phyloP scores from a whole-genome alignment of 2,329 filamentous ascomycete species.

The Fusarium sp. region DNA sequence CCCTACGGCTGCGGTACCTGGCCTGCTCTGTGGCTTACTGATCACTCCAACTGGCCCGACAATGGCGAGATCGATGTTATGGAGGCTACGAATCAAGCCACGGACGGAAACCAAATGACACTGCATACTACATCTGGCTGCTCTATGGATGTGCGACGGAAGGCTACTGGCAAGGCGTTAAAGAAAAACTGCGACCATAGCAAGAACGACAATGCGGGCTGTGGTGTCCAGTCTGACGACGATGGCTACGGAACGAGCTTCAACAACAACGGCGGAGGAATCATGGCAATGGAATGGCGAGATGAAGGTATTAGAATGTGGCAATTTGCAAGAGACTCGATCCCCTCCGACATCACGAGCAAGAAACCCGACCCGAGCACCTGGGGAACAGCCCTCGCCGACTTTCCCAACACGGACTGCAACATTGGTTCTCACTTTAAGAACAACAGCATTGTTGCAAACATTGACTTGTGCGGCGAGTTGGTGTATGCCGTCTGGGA shows the following conservation, averaged over 20 bases:
- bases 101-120: slow-evolving; percentile 68
- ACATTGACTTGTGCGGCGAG: slow-evolving; percentile 74
- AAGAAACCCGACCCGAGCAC: slow-evolving; percentile 68
- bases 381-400: slow-evolving; percentile 73
- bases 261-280: slow-evolving; percentile 67
- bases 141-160: slow-evolving; percentile 65
- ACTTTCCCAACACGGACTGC: slow-evolving; percentile 74
- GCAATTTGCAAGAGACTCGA: slow-evolving; percentile 64
- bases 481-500: slow-evolving; percentile 62
- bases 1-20: slow-evolving; percentile 74
- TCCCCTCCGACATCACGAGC: slow-evolving; percentile 65
- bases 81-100: slow-evolving; percentile 68
- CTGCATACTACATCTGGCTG: slow-evolving; percentile 68
- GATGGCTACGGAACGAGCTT: slow-evolving; percentile 63
- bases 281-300: slow-evolving; percentile 73
- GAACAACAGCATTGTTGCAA: slow-evolving; percentile 75
- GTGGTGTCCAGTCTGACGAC: slow-evolving; percentile 60
- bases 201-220: slow-evolving; percentile 67
- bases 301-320: slow-evolving; percentile 71
- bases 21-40: slow-evolving; percentile 75
- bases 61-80: slow-evolving; percentile 75
- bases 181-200: slow-evolving; percentile 63
- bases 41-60: slow-evolving; percentile 70
- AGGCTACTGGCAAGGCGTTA: slow-evolving; percentile 60
- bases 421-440: slow-evolving; percentile 69